Percentiles rank a stretch among this genome's conserved stretches.
Conservation (phyloP, 129 eudicot genomes). For the Logfia minima region DNA sequence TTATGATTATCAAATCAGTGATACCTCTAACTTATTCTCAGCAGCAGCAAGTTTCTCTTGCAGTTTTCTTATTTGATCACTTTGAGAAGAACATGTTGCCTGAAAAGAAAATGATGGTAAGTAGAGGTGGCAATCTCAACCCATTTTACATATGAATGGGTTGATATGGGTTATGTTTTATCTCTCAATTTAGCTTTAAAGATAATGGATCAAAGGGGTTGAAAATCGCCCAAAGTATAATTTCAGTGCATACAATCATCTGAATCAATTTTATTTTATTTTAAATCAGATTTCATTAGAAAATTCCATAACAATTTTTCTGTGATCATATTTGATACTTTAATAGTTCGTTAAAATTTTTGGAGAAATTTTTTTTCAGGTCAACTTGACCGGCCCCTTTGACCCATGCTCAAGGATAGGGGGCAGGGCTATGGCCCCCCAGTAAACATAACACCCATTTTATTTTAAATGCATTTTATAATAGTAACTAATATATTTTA, state of each 20-base stretch:
- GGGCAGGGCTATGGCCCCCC: no score
- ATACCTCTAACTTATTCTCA: slow-evolving; percentile 71
- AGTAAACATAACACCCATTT: no score
- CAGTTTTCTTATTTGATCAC: slow-evolving; percentile 51
- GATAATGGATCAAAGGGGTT: not conserved
- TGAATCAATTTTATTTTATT: not conserved
- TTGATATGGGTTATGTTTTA: not conserved
- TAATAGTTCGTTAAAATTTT: no score
- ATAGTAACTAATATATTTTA: no score
- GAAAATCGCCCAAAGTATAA: not conserved
- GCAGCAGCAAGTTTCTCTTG: slow-evolving; percentile 76
- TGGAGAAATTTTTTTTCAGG: not conserved
- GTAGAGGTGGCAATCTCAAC: not conserved
- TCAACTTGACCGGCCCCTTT: not conserved
- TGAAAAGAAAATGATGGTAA: slow-evolving; percentile 26
- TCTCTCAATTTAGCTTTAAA: not conserved
- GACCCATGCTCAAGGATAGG: not conserved
- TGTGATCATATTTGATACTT: no score
- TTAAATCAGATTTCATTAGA: no score
- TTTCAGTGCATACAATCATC: not conserved
- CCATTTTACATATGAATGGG: not conserved
- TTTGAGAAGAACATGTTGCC: slow-evolving; percentile 69
- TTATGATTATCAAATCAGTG: slow-evolving; percentile 11
- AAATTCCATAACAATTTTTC: no score
- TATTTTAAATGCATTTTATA: no score